A percentile compares a stretch with the other conserved stretches of the same genome.
Conservation (phyloP, 2,329 filamentous ascomycete genomes). For the Zymoseptoria tritici region DNA sequence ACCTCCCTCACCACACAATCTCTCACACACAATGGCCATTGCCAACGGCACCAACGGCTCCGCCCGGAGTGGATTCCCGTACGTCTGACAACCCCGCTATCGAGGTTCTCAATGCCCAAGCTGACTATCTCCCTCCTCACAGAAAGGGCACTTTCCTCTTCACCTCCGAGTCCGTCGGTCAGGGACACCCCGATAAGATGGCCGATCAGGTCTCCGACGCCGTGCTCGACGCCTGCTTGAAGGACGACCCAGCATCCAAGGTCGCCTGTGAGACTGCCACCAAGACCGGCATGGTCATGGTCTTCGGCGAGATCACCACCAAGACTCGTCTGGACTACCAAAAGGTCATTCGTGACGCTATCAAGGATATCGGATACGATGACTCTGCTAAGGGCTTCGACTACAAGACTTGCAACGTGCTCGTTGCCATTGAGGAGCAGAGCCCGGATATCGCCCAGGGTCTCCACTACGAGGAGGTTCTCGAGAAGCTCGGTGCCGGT, state of each 20-base stretch:
- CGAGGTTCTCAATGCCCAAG: background rate
- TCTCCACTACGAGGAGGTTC: constrained; percentile 94
- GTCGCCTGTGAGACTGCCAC: constrained; percentile 97
- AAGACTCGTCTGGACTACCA: constrained; percentile 96
- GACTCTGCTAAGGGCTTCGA: constrained; percentile 96
- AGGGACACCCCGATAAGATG: constrained; percentile 31
- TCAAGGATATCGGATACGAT: constrained; percentile 99
- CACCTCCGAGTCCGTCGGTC: constrained; percentile 46
- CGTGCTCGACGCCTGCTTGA: constrained; percentile 94
- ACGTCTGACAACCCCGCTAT: background rate
- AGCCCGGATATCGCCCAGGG: constrained; percentile 98
- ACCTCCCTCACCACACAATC: background rate
- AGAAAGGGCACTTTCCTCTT: constrained; percentile 30
- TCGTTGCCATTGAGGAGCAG: constrained; percentile 98
- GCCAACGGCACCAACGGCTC: background rate
- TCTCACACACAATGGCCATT: background rate
- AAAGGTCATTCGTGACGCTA: constrained; percentile 84
- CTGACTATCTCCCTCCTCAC: constrained; percentile 6
- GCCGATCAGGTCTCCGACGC: constrained; percentile 94
- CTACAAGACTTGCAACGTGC: constrained; percentile 99
- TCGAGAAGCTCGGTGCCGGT: constrained; percentile 96
- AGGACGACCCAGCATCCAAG: constrained; percentile 93
- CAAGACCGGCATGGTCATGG: constrained; percentile 99
- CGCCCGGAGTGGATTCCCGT: background rate
- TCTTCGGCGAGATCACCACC: constrained; percentile 97